These are phyloP conservation scores for Thuja plicata DNA, from an alignment of 83 land plant species.

Conservation along the genomic window DNA sequence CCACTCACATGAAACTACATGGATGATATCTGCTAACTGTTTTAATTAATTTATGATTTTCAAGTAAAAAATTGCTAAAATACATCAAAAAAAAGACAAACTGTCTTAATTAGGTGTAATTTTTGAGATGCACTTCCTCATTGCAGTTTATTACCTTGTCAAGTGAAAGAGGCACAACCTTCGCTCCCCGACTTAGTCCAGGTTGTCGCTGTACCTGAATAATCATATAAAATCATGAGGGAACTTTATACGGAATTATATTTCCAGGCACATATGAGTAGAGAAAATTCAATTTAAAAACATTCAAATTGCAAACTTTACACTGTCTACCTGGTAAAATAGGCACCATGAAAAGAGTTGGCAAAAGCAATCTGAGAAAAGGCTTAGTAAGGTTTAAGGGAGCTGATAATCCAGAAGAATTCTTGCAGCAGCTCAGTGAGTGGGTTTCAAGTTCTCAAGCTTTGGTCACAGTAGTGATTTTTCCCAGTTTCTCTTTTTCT, in stretches of 20 bases:
- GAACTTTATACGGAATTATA: neutral
- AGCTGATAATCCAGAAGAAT: neutral
- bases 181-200: conserved; percentile 43
- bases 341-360: neutral
- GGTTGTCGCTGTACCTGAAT: conserved; percentile 53
- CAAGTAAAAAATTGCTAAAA: neutral
- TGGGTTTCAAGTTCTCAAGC: neutral
- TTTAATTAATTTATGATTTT: neutral
- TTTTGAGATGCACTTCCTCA: neutral
- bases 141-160: conserved; percentile 50
- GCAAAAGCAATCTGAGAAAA: neutral
- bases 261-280: neutral
- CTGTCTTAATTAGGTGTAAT: neutral
- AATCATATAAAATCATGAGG: neutral
- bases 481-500: neutral
- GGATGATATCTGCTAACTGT: neutral
- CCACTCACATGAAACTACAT: neutral
- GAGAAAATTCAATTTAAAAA: neutral
- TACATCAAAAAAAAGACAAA: conserved; percentile 7
- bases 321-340: neutral
- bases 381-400: neutral
- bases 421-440: neutral
- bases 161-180: conserved; percentile 67
- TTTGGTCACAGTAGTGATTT: neutral
- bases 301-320: neutral